A percentile compares a stretch with the other conserved stretches of the same genome.
These are phyloP conservation scores for Neodidymelliopsis sp. DNA, from an alignment of 2,329 filamentous ascomycete genomes.

Conservation along the genomic window DNA sequence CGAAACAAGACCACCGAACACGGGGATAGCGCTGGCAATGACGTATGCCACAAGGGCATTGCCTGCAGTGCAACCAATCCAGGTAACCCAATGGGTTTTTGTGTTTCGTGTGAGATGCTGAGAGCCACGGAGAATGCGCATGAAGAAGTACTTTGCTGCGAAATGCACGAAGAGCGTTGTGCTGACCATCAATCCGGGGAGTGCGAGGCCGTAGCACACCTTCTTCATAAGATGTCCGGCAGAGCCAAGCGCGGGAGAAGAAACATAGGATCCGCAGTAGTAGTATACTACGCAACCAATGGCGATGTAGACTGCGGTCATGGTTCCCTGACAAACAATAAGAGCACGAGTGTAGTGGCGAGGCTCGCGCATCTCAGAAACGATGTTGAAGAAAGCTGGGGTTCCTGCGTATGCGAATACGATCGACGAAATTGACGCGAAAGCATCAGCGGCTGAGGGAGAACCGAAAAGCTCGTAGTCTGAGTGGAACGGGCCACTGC, in stretches of 20 bases:
- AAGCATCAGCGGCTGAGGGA: slow-evolving; percentile 26
- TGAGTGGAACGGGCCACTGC: slow-evolving; percentile 27
- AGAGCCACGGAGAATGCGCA: slow-evolving; percentile 74
- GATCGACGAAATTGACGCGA: slow-evolving; percentile 31
- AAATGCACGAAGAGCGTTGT: slow-evolving; percentile 34
- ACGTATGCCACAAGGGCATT: slow-evolving; percentile 30
- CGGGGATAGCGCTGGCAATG: slow-evolving; percentile 37
- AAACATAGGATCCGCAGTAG: slow-evolving; percentile 67
- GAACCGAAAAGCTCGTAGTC: slow-evolving; percentile 29
- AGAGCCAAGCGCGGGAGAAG: slow-evolving; percentile 71
- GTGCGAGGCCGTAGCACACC: slow-evolving; percentile 71
- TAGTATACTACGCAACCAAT: slow-evolving; percentile 73
- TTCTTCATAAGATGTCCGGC: slow-evolving; percentile 65
- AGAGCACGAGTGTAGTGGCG: slow-evolving; percentile 65
- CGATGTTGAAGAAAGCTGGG: slow-evolving; percentile 72
- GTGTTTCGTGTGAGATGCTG: slow-evolving; percentile 61
- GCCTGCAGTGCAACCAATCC: slow-evolving; percentile 32
- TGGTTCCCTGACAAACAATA: slow-evolving; percentile 64
- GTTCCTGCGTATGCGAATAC: slow-evolving; percentile 58
- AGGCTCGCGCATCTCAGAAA: slow-evolving; percentile 69
- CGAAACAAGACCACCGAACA: slow-evolving; percentile 37
- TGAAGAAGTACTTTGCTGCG: slow-evolving; percentile 56
- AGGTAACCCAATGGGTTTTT: slow-evolving; percentile 34
- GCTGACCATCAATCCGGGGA: slow-evolving; percentile 54
- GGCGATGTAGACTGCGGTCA: slow-evolving; percentile 69